These are phyloP conservation scores for Lentinula lateritia DNA, from an alignment of 768 basidiomycete species.

Conservation along the genomic window DNA sequence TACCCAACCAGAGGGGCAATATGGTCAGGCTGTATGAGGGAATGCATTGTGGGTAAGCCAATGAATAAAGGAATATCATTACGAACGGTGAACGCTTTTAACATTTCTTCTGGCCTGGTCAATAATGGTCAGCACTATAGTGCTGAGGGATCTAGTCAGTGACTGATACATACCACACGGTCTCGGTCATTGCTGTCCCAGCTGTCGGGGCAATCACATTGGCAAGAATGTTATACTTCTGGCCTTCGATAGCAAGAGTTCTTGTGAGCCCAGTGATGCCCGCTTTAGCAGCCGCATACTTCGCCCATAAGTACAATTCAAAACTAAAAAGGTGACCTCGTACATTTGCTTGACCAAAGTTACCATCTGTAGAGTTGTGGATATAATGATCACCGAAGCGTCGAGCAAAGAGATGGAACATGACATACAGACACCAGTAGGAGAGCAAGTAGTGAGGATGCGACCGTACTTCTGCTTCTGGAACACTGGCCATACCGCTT, in stretches of 20 bases:
- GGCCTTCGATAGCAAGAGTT: slow-evolving; percentile 86
- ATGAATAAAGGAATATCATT: background rate
- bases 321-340: slow-evolving; percentile 13
- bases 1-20: slow-evolving; percentile 93
- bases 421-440: slow-evolving; percentile 86
- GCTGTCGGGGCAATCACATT: slow-evolving; percentile 87
- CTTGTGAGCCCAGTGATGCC: slow-evolving; percentile 88
- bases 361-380: slow-evolving; percentile 57
- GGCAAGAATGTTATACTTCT: slow-evolving; percentile 84
- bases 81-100: slow-evolving; percentile 80
- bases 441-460: slow-evolving; percentile 90
- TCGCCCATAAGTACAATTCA: background rate
- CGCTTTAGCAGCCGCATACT: slow-evolving; percentile 93
- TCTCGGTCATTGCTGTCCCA: slow-evolving; percentile 89
- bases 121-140: background rate
- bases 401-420: background rate
- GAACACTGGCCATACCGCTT: slow-evolving; percentile 96
- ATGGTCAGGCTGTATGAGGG: slow-evolving; percentile 64
- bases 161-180: slow-evolving; percentile 53
- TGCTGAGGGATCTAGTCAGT: background rate
- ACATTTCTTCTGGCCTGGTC: slow-evolving; percentile 72
- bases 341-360: slow-evolving; percentile 92
- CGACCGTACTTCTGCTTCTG: slow-evolving; percentile 95
- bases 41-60: background rate
- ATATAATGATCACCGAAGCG: background rate